These are phyloP conservation scores for Clonostachys rosea DNA, from an alignment of 2,329 filamentous ascomycete species.

Conservation along the genomic window DNA sequence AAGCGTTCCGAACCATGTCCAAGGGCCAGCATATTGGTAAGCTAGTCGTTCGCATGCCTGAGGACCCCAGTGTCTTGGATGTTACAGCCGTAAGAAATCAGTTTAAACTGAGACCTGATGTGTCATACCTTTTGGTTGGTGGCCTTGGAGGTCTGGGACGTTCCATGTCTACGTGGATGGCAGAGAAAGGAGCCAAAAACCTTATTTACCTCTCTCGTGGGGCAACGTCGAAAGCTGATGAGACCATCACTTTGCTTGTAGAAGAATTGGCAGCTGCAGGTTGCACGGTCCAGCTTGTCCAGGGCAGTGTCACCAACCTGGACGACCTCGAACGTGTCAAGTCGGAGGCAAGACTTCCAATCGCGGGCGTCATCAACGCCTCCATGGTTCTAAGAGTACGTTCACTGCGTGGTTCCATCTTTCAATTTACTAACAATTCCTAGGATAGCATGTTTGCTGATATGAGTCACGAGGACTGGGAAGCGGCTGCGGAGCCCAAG, in stretches of 20 bases:
- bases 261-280: too few relatives aligned
- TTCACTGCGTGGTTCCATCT: background rate
- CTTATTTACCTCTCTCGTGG: slow-evolving; percentile 43
- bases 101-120: slow-evolving; percentile 1
- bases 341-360: slow-evolving; percentile 9
- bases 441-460: slow-evolving; percentile 2
- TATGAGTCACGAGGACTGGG: slow-evolving; percentile 27
- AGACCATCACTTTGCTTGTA: too few relatives aligned
- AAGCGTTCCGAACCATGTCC: slow-evolving; percentile 37
- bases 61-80: too few relatives aligned
- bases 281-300: too few relatives aligned
- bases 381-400: slow-evolving; percentile 24
- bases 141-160: slow-evolving; percentile 22
- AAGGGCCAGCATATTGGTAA: slow-evolving; percentile 33
- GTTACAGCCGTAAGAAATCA: too few relatives aligned
- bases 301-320: too few relatives aligned
- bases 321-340: too few relatives aligned
- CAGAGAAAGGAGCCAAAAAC: slow-evolving; percentile 39
- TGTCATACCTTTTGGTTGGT: slow-evolving; percentile 21
- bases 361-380: slow-evolving; percentile 33
- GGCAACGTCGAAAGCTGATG: slow-evolving; percentile 15
- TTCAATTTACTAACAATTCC: too few relatives aligned
- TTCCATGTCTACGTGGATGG: slow-evolving; percentile 40
- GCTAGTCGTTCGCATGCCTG: slow-evolving; percentile 23
- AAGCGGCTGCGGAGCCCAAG: slow-evolving; percentile 16